Evolutionary conservation across 768 basidiomycete genomes (phyloP).

Genomic region (Rhodotorula toruloides): DNA sequence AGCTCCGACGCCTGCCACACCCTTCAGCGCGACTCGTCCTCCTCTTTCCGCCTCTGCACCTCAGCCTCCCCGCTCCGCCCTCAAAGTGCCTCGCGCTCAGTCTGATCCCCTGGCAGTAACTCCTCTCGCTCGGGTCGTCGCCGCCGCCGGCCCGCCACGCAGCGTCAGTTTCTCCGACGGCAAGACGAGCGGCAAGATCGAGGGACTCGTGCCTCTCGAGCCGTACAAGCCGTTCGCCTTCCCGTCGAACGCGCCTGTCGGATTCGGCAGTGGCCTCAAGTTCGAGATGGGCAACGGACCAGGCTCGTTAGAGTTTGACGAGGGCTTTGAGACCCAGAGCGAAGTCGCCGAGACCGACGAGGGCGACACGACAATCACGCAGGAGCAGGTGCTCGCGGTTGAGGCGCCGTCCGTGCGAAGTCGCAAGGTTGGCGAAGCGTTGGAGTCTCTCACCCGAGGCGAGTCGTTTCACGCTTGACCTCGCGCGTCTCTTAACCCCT

Average conservation of each 20-base stretch:
- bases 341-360: conserved; percentile 38
- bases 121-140: conserved; percentile 44
- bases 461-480: conserved; percentile 38
- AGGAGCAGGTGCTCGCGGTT: conserved; percentile 20
- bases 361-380: conserved; percentile 15
- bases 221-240: background rate
- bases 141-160: conserved; percentile 54
- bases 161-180: conserved; percentile 98
- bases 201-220: conserved; percentile 30
- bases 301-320: conserved; percentile 38
- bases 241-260: no score
- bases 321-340: background rate
- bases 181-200: conserved; percentile 77
- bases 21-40: background rate
- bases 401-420: conserved; percentile 61
- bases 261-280: background rate
- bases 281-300: conserved; percentile 4
- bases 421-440: conserved; percentile 73
- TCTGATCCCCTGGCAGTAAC: conserved; percentile 46
- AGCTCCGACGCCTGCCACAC: background rate
- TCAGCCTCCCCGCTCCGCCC: conserved; percentile 33
- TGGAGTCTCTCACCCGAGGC: conserved; percentile 68
- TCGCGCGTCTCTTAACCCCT: background rate
- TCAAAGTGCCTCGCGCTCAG: conserved; percentile 46
- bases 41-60: background rate